Evolutionary conservation across 306 rosid species (phyloP).

Genomic region (Quercus alba): DNA sequence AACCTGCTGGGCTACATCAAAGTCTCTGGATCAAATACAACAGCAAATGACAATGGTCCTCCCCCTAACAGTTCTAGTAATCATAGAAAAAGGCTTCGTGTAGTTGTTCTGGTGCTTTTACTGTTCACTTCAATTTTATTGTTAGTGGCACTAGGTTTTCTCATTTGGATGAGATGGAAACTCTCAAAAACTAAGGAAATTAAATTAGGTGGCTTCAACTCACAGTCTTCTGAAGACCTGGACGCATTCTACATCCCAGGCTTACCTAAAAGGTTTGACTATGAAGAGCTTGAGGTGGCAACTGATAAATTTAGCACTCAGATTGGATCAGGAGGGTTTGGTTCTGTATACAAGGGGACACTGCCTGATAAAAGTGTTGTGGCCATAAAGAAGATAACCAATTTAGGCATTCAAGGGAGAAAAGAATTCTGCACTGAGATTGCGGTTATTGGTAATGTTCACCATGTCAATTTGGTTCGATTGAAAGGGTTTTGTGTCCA

Average conservation of each 20-base stretch:
- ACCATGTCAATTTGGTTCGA: slow-evolving; percentile 80
- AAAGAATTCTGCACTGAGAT: slow-evolving; percentile 92
- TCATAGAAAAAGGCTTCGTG: slow-evolving; percentile 38
- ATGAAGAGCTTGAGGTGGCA: slow-evolving; percentile 65
- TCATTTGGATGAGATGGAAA: slow-evolving; percentile 50
- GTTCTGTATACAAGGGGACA: slow-evolving; percentile 74
- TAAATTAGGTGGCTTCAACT: slow-evolving; percentile 39
- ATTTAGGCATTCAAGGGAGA: slow-evolving; percentile 74
- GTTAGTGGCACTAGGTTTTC: slow-evolving; percentile 42
- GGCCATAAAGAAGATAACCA: slow-evolving; percentile 85
- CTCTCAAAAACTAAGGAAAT: slow-evolving; percentile 30
- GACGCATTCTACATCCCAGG: slow-evolving; percentile 83
- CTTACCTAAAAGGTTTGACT: slow-evolving; percentile 74
- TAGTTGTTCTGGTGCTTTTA: slow-evolving; percentile 55
- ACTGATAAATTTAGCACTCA: slow-evolving; percentile 71
- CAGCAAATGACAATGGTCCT: not conserved
- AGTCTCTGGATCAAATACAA: slow-evolving; percentile 19
- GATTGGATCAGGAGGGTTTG: slow-evolving; percentile 91
- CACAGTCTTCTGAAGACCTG: slow-evolving; percentile 56
- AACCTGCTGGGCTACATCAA: slow-evolving; percentile 61
- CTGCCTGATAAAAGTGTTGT: slow-evolving; percentile 64
- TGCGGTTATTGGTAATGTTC: slow-evolving; percentile 80
- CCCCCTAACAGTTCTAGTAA: slow-evolving; percentile 4
- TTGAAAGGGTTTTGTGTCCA: slow-evolving; percentile 80
- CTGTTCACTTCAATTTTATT: slow-evolving; percentile 47